A percentile compares a stretch with the other conserved stretches of the same genome.
phyloP scores from a whole-genome alignment of 495 filamentous ascomycete species.

The Aspergillus cristatus region DNA sequence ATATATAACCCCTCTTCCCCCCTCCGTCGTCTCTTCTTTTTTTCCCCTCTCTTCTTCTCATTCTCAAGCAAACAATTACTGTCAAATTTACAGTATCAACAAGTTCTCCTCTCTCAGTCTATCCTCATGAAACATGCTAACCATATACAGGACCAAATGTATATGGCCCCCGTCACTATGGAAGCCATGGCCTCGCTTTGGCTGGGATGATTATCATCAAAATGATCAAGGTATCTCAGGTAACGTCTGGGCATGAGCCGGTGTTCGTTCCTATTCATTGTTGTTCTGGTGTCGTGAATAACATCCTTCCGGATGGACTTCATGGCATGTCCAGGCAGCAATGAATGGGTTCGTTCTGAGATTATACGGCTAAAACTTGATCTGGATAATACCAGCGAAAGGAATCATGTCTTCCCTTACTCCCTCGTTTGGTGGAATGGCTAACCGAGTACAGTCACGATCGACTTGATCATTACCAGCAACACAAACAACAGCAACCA shows the following conservation, averaged over 20 bases:
- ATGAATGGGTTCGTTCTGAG: slow-evolving; percentile 61
- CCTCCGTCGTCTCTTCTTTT: slow-evolving; percentile 2
- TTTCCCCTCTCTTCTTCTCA: slow-evolving; percentile 1
- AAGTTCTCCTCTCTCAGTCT: slow-evolving; percentile 11
- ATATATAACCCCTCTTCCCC: slow-evolving; percentile 6
- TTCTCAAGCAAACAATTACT: not conserved
- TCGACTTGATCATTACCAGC: slow-evolving; percentile 21
- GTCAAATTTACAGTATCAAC: no score
- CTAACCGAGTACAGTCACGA: slow-evolving; percentile 31
- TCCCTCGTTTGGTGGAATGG: slow-evolving; percentile 23
- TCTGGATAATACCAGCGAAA: slow-evolving; percentile 99
- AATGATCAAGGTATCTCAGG: slow-evolving; percentile 56
- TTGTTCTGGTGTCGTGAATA: no score
- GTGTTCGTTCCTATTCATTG: slow-evolving; percentile 47
- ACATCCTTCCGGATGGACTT: no score
- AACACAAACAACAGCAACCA: slow-evolving; percentile 11
- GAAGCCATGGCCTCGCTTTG: slow-evolving; percentile 36
- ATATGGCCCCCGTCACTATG: slow-evolving; percentile 13
- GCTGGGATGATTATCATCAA: slow-evolving; percentile 28
- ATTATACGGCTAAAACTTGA: slow-evolving; percentile 97
- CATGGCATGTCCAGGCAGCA: no score
- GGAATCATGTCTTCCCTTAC: slow-evolving; percentile 77
- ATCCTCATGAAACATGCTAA: slow-evolving; percentile 6
- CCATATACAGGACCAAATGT: slow-evolving; percentile 14
- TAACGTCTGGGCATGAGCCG: slow-evolving; percentile 55